Conservation (phyloP, 306 rosid species). For the Hippophae gyantsensis region DNA sequence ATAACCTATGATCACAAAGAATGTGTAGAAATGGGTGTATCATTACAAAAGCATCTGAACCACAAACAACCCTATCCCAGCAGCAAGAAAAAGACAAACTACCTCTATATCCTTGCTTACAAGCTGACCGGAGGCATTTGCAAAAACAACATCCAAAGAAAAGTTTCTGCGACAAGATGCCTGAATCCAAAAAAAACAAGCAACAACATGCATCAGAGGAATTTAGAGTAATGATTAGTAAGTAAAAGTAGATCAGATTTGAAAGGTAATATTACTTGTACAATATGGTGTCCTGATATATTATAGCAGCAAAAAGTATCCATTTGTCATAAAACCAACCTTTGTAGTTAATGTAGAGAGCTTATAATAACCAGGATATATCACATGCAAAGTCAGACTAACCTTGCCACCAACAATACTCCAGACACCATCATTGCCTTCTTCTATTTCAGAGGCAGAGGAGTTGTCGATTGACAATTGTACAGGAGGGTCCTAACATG, state of each 20-base stretch:
- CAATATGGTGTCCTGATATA: no score
- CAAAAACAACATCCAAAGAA: constrained; percentile 67
- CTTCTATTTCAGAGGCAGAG: constrained; percentile 72
- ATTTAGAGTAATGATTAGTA: neutral
- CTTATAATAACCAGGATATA: constrained; percentile 9
- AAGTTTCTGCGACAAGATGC: constrained; percentile 91
- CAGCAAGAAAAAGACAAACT: constrained; percentile 15
- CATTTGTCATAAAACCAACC: no score
- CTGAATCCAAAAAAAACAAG: constrained; percentile 43
- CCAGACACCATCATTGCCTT: constrained; percentile 72
- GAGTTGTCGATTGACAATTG: constrained; percentile 73
- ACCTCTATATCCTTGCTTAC: constrained; percentile 66
- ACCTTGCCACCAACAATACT: constrained; percentile 96
- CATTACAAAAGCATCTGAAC: constrained; percentile 3
- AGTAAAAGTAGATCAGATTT: constrained; percentile 2
- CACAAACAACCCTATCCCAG: constrained; percentile 13
- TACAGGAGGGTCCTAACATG: constrained; percentile 63
- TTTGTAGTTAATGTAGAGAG: no score
- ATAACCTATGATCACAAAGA: constrained; percentile 46
- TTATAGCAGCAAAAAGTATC: no score
- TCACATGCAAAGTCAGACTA: constrained; percentile 21
- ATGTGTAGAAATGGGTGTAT: constrained; percentile 11
- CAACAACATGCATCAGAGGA: constrained; percentile 17
- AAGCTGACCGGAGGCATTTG: constrained; percentile 52
- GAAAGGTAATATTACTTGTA: no score